Evolutionary conservation across 2,329 filamentous ascomycete genomes (phyloP), one percentile per base, ranked within the genome.

Genomic region (Phialocephala sp.): DNA sequence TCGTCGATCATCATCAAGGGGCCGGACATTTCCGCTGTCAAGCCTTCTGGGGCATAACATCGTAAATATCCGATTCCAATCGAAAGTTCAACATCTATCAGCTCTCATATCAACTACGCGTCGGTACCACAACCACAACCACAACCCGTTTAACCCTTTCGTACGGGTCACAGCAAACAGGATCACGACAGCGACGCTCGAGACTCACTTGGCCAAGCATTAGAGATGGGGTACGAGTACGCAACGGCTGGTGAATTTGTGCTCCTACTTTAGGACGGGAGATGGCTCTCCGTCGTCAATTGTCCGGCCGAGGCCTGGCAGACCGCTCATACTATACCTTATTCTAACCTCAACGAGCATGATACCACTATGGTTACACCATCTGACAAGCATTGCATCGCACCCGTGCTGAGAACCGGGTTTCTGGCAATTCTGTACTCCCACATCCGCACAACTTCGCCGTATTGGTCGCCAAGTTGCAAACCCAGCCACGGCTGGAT

Each of bases 1-100:
- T 35, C 24, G 24, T 54, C 24, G 50, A 54, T 32, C 50, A 32
- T 35, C 35, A 15, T 9, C 55, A 39, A 57, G 55, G 55, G 39
- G 35, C 55, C 55, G 55, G 32, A 39, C 12, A 41, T 24, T 39
- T 37, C 55, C 55, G 55, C 55, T 22, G 55, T 57, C 35, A 57
- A 57, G 39, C 36, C 32, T 39, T 36, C 2, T 6, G 35, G 52
- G 52, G 8, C 54, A 27, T 32, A 20, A 27, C 14, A 52, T 45
- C 11, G 47, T 32, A 54, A 54, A 54, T 54, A 35, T 54, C 50
- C 50, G 50, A 50, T 3, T 32, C 27, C 27, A 3, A 32, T 32
- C 27, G 6, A 35, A 54, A 54, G 50, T 32, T 32, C 50, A 54
- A 54, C 50, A 12, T 54, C 24, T 15, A 24, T 8, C 20, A 22